Evolutionary conservation across 371 early-diverging fungal genomes (phyloP).

Genomic region (Polyrhizophydium stewartii): DNA sequence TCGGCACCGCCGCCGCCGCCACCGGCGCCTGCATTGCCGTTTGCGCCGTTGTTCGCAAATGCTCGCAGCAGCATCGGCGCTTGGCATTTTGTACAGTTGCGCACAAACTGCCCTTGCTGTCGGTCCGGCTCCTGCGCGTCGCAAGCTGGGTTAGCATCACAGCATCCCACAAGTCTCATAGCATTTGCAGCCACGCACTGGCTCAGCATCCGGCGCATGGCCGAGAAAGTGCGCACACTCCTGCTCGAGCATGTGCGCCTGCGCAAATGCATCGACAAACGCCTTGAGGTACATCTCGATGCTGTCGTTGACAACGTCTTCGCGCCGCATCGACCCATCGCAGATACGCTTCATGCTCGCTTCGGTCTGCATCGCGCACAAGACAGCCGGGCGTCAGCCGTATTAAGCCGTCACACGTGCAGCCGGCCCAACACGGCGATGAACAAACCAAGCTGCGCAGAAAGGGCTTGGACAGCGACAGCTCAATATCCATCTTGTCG

Average conservation of each 20-base stretch:
- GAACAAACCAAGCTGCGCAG: conserved; percentile 65
- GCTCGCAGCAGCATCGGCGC: conserved; percentile 19
- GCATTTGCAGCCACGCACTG: too few species aligned
- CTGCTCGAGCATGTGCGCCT: conserved; percentile 43
- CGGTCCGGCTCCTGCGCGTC: background rate
- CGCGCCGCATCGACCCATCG: conserved; percentile 52
- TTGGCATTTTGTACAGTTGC: conserved; percentile 16
- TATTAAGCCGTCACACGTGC: too few species aligned
- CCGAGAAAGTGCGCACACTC: conserved; percentile 26
- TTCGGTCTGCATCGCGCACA: conserved; percentile 52
- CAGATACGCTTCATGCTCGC: conserved; percentile 65
- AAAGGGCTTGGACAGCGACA: conserved; percentile 80
- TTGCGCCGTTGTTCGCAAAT: conserved; percentile 12
- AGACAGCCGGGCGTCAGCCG: background rate
- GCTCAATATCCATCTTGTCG: conserved; percentile 78
- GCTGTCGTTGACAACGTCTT: conserved; percentile 55
- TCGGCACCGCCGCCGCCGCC: too few species aligned
- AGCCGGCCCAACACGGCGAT: background rate
- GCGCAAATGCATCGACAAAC: conserved; percentile 43
- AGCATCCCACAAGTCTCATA: too few species aligned
- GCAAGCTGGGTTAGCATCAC: too few species aligned
- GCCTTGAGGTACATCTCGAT: conserved; percentile 62
- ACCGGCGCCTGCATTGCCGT: too few species aligned
- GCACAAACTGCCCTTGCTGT: background rate
- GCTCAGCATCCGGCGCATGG: background rate